Evolutionary conservation across 2,329 filamentous ascomycete genomes (phyloP).

Genomic region (Cladorrhinum sp.): DNA sequence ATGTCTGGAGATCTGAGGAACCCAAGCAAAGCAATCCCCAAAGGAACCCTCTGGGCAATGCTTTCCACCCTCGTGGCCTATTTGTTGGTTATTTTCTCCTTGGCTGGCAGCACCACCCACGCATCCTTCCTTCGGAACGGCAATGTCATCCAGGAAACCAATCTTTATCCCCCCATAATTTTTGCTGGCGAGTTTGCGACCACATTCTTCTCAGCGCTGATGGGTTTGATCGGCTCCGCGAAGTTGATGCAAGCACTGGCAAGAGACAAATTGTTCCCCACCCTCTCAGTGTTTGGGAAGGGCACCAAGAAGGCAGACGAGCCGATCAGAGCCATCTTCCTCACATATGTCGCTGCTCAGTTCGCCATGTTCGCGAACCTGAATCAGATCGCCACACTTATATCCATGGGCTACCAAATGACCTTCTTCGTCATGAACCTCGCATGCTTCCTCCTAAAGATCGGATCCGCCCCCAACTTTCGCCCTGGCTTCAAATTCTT

Average conservation of each 20-base stretch:
- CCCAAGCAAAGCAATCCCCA: slow-evolving; percentile 79
- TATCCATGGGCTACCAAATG: slow-evolving; percentile 89
- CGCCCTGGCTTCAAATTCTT: slow-evolving; percentile 86
- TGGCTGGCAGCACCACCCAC: slow-evolving; percentile 73
- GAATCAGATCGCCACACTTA: slow-evolving; percentile 84
- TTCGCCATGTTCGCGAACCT: slow-evolving; percentile 77
- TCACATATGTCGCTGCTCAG: slow-evolving; percentile 74
- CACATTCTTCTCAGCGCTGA: slow-evolving; percentile 79
- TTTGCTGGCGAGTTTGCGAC: slow-evolving; percentile 80
- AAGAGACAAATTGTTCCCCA: slow-evolving; percentile 74
- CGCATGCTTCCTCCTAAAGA: slow-evolving; percentile 81
- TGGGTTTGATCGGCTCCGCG: slow-evolving; percentile 82
- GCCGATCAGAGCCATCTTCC: slow-evolving; percentile 69
- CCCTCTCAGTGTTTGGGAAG: slow-evolving; percentile 69
- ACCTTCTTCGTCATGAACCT: slow-evolving; percentile 87
- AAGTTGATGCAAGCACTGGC: slow-evolving; percentile 83
- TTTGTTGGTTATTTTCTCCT: slow-evolving; percentile 69
- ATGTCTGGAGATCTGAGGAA: slow-evolving; percentile 86
- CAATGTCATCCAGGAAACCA: slow-evolving; percentile 80
- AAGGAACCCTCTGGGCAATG: slow-evolving; percentile 77
- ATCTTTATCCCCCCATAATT: slow-evolving; percentile 68
- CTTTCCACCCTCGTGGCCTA: slow-evolving; percentile 74
- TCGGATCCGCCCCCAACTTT: slow-evolving; percentile 86
- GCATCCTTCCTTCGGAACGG: slow-evolving; percentile 69
- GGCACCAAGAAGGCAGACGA: slow-evolving; percentile 71